Percentiles rank a stretch among this genome's conserved stretches.
These are phyloP conservation scores for Cicer bijugum DNA, from an alignment of 306 rosid species.

Conservation along the genomic window DNA sequence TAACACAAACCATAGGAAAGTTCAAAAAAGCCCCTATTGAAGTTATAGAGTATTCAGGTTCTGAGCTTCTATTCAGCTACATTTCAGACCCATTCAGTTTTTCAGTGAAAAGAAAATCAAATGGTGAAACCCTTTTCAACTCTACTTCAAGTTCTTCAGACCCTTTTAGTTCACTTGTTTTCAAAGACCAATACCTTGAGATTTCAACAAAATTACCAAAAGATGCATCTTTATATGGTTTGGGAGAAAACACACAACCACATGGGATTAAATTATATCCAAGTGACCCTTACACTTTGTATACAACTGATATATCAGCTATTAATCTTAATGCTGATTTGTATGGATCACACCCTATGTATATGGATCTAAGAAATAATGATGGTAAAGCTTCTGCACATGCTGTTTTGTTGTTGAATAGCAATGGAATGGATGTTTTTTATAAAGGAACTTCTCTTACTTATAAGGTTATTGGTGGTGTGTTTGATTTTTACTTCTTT, in stretches of 20 bases:
- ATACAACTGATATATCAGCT: constrained; percentile 79
- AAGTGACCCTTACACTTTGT: constrained; percentile 78
- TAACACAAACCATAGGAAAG: constrained; percentile 52
- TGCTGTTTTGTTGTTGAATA: constrained; percentile 81
- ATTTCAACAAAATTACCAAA: constrained; percentile 79
- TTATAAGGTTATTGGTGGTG: constrained; percentile 86
- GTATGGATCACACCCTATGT: constrained; percentile 90
- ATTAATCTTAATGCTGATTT: constrained; percentile 88
- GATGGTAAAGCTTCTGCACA: constrained; percentile 74
- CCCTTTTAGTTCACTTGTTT: constrained; percentile 67
- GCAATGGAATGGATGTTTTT: constrained; percentile 96
- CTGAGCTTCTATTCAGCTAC: constrained; percentile 72
- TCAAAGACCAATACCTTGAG: constrained; percentile 94
- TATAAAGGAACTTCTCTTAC: constrained; percentile 78
- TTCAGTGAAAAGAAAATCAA: constrained; percentile 71
- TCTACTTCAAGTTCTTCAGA: constrained; percentile 57
- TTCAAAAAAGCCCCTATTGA: constrained; percentile 50
- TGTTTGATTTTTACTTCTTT: constrained; percentile 91
- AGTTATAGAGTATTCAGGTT: constrained; percentile 66
- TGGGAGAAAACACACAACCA: constrained; percentile 93
- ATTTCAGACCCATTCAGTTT: constrained; percentile 81
- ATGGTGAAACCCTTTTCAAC: constrained; percentile 77
- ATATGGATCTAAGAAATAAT: constrained; percentile 80
- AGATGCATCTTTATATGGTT: constrained; percentile 78
- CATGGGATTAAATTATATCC: constrained; percentile 87